Evolutionary conservation across 805 yeast species (phyloP).

Genomic region (Saturnispora sanitii): DNA sequence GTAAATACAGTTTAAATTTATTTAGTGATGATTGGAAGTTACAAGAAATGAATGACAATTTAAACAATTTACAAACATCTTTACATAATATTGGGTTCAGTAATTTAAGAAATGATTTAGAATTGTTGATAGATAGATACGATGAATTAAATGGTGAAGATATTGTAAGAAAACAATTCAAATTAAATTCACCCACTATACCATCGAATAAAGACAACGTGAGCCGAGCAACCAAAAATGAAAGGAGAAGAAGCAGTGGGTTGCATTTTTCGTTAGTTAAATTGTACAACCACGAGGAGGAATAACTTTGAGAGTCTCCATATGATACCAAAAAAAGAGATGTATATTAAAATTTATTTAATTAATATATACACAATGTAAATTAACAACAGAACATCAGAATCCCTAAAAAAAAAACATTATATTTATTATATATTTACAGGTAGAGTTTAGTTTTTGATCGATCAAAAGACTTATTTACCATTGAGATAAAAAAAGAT

Average conservation of each 20-base stretch:
- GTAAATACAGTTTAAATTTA: neutral
- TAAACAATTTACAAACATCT: neutral
- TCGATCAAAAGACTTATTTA: no score
- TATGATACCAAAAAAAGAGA: no score
- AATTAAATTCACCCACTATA: slow-evolving; percentile 4
- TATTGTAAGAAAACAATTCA: slow-evolving; percentile 5
- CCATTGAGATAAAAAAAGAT: neutral
- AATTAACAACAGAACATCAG: no score
- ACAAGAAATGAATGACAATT: slow-evolving; percentile 6
- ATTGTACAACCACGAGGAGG: slow-evolving; percentile 12
- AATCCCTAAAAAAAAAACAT: no score
- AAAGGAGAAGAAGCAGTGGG: slow-evolving; percentile 24
- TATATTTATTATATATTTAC: no score
- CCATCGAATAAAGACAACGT: no score
- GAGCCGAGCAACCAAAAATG: no score
- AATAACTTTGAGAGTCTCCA: no score
- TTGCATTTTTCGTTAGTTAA: slow-evolving; percentile 22
- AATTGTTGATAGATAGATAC: slow-evolving; percentile 1
- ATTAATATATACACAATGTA: no score
- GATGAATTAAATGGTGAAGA: slow-evolving; percentile 1
- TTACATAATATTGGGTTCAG: neutral
- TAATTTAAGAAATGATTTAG: neutral
- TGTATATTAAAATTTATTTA: no score
- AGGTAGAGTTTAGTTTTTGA: no score
- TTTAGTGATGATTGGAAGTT: slow-evolving; percentile 7